A percentile compares a stretch with the other conserved stretches of the same genome.
phyloP scores from a whole-genome alignment of 73 alveolate genomes.

The Urostyla sp. region DNA sequence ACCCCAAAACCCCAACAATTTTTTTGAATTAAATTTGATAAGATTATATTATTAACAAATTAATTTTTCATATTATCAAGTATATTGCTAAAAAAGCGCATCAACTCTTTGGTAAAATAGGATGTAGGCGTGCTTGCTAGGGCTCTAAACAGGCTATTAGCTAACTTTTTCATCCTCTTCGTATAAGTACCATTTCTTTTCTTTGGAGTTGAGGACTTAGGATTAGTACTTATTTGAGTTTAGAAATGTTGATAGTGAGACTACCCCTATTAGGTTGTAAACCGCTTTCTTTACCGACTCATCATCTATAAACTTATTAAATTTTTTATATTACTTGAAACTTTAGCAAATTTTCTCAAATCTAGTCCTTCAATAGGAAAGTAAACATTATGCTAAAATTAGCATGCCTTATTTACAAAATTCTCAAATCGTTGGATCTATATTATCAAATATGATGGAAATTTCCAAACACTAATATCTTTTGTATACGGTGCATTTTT shows the following conservation, averaged over 20 bases:
- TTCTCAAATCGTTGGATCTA: conserved; percentile 48
- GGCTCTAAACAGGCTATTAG: conserved; percentile 14
- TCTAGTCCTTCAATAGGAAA: conserved; percentile 35
- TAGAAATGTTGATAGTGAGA: conserved; percentile 40
- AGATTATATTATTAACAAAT: too few species aligned
- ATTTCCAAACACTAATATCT: conserved; percentile 36
- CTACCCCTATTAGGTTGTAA: conserved; percentile 39
- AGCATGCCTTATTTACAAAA: conserved; percentile 7
- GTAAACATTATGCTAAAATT: conserved; percentile 36
- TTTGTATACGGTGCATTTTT: conserved; percentile 61
- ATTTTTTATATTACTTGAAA: background rate
- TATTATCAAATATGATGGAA: conserved; percentile 53
- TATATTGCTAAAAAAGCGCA: conserved; percentile 12
- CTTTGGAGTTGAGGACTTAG: background rate
- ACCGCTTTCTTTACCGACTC: conserved; percentile 40
- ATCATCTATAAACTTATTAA: conserved; percentile 29
- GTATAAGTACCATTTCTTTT: conserved; percentile 40
- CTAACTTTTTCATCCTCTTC: conserved; percentile 40
- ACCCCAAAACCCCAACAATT: too few species aligned
- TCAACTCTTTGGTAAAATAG: conserved; percentile 53
- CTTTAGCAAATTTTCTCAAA: conserved; percentile 17
- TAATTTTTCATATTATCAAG: background rate
- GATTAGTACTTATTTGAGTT: conserved; percentile 41
- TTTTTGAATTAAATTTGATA: too few species aligned
- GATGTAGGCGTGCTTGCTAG: conserved; percentile 44